Conservation (phyloP, 768 basidiomycete species). For the Calocybe gangraenosa region DNA sequence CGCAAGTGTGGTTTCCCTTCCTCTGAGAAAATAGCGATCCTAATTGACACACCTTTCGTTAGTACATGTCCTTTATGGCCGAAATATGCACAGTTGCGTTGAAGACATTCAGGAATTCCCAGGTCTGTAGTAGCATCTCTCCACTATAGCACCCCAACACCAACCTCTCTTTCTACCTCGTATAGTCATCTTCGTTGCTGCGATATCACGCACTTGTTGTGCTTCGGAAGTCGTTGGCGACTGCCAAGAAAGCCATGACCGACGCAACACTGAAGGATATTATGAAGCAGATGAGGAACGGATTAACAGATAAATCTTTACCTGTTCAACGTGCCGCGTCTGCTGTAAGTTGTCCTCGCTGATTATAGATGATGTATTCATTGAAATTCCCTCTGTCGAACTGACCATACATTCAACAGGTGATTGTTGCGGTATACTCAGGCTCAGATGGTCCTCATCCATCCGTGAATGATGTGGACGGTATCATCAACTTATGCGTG, state of each 20-base stretch:
- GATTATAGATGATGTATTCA: too few species aligned
- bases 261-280: slow-evolving; percentile 79
- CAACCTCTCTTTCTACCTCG: slow-evolving; percentile 2
- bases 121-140: slow-evolving; percentile 39
- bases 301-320: slow-evolving; percentile 76
- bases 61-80: slow-evolving; percentile 96
- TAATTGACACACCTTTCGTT: neutral
- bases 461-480: slow-evolving; percentile 70
- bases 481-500: slow-evolving; percentile 59
- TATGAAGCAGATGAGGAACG: slow-evolving; percentile 74
- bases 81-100: slow-evolving; percentile 69
- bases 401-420: slow-evolving; percentile 28
- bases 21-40: neutral
- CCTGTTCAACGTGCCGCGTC: slow-evolving; percentile 83
- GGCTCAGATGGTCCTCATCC: slow-evolving; percentile 46
- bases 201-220: slow-evolving; percentile 77
- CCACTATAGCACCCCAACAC: too few species aligned
- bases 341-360: slow-evolving; percentile 42
- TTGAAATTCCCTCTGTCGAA: slow-evolving; percentile 1
- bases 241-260: slow-evolving; percentile 79
- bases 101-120: slow-evolving; percentile 69
- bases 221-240: slow-evolving; percentile 73
- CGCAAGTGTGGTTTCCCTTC: slow-evolving; percentile 54
- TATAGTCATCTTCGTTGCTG: slow-evolving; percentile 65
- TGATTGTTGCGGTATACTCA: slow-evolving; percentile 53